Conservation (phyloP, 73 alveolate species). For the Uronychia binucleata region DNA sequence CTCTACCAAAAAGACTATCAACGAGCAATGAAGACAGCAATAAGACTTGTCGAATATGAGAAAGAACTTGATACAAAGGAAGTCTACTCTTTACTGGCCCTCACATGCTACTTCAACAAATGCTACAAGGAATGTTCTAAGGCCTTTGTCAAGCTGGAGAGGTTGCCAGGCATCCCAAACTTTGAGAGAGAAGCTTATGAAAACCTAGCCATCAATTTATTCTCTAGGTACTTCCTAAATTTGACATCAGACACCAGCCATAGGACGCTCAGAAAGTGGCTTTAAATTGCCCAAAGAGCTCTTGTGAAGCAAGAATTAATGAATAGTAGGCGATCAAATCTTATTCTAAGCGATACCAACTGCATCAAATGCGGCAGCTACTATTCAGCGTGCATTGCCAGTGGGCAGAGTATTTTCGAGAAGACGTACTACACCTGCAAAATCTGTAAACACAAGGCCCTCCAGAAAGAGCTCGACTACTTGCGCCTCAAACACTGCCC, state of each 20-base stretch:
- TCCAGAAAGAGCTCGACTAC: constrained; percentile 91
- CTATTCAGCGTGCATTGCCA: constrained; percentile 96
- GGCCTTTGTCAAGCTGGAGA: constrained; percentile 96
- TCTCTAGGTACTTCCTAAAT: constrained; percentile 58
- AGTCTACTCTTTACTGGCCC: constrained; percentile 93
- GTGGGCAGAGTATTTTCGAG: constrained; percentile 93
- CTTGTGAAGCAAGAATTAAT: constrained; percentile 88
- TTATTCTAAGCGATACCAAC: constrained; percentile 76
- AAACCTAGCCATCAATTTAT: constrained; percentile 95
- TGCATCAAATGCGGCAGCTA: constrained; percentile 97
- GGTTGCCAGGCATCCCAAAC: constrained; percentile 81
- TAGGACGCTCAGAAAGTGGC: constrained; percentile 77
- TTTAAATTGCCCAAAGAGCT: constrained; percentile 91
- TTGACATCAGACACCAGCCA: constrained; percentile 79
- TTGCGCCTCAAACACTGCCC: neutral
- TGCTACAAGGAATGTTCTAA: constrained; percentile 97
- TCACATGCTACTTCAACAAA: constrained; percentile 91
- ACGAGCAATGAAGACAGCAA: constrained; percentile 95
- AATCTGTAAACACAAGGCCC: constrained; percentile 96
- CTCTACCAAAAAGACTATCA: constrained; percentile 94
- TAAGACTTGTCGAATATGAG: constrained; percentile 96
- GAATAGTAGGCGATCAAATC: constrained; percentile 67
- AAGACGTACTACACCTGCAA: constrained; percentile 95
- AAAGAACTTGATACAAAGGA: constrained; percentile 93
- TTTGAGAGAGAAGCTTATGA: constrained; percentile 90